Conservation (phyloP, 257 asterid genomes). For the Plantago major region DNA sequence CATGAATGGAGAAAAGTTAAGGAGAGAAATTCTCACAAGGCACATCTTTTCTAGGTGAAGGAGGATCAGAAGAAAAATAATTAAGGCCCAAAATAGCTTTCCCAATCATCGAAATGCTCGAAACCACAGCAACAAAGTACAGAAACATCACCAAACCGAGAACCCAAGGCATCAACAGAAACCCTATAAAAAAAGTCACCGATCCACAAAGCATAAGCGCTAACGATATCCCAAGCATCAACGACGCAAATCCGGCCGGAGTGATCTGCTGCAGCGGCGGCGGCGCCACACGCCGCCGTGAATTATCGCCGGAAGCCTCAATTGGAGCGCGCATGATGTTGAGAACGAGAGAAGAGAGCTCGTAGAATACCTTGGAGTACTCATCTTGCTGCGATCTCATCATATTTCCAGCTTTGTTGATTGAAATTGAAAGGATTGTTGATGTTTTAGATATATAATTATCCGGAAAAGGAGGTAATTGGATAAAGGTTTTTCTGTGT, state of each 20-base stretch:
- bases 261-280: slow-evolving; percentile 49
- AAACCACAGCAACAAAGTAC: slow-evolving; percentile 73
- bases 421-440: neutral
- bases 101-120: slow-evolving; percentile 78
- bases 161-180: slow-evolving; percentile 96
- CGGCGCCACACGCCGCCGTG: slow-evolving; percentile 21
- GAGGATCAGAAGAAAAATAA: slow-evolving; percentile 35
- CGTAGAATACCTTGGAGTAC: slow-evolving; percentile 36
- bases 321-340: slow-evolving; percentile 36
- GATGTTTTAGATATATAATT: neutral
- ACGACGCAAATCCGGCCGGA: slow-evolving; percentile 74
- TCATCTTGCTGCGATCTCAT: slow-evolving; percentile 32
- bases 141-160: slow-evolving; percentile 62
- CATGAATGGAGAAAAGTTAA: neutral
- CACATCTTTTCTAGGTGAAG: slow-evolving; percentile 45
- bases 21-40: slow-evolving; percentile 39
- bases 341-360: slow-evolving; percentile 40
- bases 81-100: slow-evolving; percentile 47
- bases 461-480: slow-evolving; percentile 41
- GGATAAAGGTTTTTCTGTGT: slow-evolving; percentile 34
- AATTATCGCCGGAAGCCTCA: slow-evolving; percentile 25
- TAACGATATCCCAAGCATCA: slow-evolving; percentile 67
- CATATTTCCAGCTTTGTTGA: slow-evolving; percentile 20
- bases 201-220: slow-evolving; percentile 87
- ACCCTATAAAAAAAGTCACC: slow-evolving; percentile 82